Evolutionary conservation across 2,329 filamentous ascomycete genomes (phyloP), one percentile per base, ranked within the genome.

Genomic region (Penicillium aurantiogriseum): DNA sequence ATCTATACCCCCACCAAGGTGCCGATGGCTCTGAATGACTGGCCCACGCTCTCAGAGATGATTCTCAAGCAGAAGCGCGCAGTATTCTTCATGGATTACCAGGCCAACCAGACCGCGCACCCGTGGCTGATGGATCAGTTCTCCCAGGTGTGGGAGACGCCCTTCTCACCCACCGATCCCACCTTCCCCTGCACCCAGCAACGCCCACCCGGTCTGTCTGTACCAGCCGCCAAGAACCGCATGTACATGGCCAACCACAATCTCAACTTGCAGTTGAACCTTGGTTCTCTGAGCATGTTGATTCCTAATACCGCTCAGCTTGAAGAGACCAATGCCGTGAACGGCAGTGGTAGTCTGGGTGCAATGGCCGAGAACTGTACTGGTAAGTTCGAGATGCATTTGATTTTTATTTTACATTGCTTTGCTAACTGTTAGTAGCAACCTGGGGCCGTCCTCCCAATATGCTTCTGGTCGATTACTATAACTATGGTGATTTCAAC

Each of bases 171-270:
- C 0, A 84, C 81, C 0, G 75, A 87, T 66, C 76, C 85, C 3
- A 72, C 74, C 0, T 96, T 96, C 71, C 91, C 92, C 0, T 97
- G 92, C 77, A 86, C 79, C 0, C 81, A 87, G 38, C 85, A 96
- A 70, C 87, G 92, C 0, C 92, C 92, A 0, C 90, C 90, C 0
- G 78, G 83, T 43, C 77, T 95, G 56, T 67, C 77, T 2, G 68
- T 71, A 0, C 75, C 81, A 2, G 80, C 84, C 8, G 82, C 84
- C 0, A 77, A 79, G 57, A 79, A 87, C 31, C 82, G 87, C 43
- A 81, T 96, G 75, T 95, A 92, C 71, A 82, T 96, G 69, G 84
- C 89, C 68, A 97, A 97, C 75, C 92, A 97, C 78, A 97, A 97
- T 71, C 82, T 96, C 57, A 96, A 96, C 72, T 82, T 88, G 58